Evolutionary conservation across 2,329 filamentous ascomycete genomes (phyloP), one percentile per base, ranked within the genome.

Genomic region (Botryotinia narcissicola): DNA sequence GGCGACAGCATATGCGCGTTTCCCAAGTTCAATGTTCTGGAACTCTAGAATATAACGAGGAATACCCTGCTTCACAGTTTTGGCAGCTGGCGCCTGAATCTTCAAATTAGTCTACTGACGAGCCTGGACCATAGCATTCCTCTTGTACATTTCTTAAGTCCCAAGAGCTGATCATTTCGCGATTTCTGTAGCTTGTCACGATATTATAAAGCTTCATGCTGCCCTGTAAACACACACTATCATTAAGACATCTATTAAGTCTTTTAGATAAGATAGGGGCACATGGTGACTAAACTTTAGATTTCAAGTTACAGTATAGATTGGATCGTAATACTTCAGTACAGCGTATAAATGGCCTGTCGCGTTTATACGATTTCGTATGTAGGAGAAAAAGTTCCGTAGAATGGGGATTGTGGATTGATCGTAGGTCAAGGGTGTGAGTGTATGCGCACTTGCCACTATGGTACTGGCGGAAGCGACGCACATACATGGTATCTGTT

Each of bases 241-340:
- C 9, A 57, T 68, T 12, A 42, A 42, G 37, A 68, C 40, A 57
- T 68, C 48, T 68, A 68, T 57, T 57, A 68, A 57, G 66, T 57
- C 16, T 68, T 68, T 42, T 57, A 68, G 66, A 68, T 68, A 42
- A 37, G 5, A 25, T 68, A 42, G 8, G 35, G 48, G 35, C 8
- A 16, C 3, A 57, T 57, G n/a, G 9, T 18, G 40, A 35, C 1
- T 57, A 14, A 22, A 32, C 16, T 22, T 16, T 9, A 5, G 16
- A 42, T 42, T 40, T 57, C 48, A 54, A 29, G 16, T 67, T 57
- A 25, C 12, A n/a, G 20, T 20, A 3, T 54, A 18, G n/a, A 42
- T 42, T 42, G 9, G 16, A 57, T 29, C 8, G n/a, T 54, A 8
- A 25, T 32, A 51, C 35, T 54, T 68, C 18, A 25, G 37, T 7